phyloP scores from a whole-genome alignment of 768 basidiomycete species.

The Suillus variegatus region DNA sequence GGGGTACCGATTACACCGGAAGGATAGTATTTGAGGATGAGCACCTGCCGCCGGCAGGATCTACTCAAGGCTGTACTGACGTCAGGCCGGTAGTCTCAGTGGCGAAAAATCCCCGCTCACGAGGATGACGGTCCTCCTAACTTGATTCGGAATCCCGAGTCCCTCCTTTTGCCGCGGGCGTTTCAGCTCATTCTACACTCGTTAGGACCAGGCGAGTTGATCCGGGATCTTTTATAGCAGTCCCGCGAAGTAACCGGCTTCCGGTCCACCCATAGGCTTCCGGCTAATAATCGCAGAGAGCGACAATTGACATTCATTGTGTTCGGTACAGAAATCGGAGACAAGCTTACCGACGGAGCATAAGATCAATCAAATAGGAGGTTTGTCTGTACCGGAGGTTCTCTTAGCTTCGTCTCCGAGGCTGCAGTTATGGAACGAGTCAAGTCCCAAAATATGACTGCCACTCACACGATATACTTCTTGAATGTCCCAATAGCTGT shows the following conservation, averaged over 20 bases:
- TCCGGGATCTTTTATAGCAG: not conserved
- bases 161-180: slow-evolving; percentile 13
- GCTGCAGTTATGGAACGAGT: not conserved
- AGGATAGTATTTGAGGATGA: not conserved
- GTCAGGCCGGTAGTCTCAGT: not conserved
- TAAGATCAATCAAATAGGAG: not conserved
- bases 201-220: not conserved
- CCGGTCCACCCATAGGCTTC: not conserved
- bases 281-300: not conserved
- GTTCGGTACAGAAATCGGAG: not conserved
- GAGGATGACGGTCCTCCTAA: slow-evolving; percentile 2
- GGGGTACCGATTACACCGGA: too few relatives aligned
- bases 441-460: not conserved
- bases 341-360: not conserved
- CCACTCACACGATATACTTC: slow-evolving; percentile 13
- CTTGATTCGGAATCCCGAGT: slow-evolving; percentile 17
- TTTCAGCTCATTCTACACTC: slow-evolving; percentile 17
- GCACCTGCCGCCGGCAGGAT: not conserved
- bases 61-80: not conserved
- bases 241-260: not conserved
- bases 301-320: not conserved
- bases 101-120: not conserved
- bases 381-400: not conserved
- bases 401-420: not conserved
- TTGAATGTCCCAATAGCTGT: slow-evolving; percentile 17